phyloP scores from a whole-genome alignment of 225 moss, liverwort and hornwort species.

The Lunularia cruciata region DNA sequence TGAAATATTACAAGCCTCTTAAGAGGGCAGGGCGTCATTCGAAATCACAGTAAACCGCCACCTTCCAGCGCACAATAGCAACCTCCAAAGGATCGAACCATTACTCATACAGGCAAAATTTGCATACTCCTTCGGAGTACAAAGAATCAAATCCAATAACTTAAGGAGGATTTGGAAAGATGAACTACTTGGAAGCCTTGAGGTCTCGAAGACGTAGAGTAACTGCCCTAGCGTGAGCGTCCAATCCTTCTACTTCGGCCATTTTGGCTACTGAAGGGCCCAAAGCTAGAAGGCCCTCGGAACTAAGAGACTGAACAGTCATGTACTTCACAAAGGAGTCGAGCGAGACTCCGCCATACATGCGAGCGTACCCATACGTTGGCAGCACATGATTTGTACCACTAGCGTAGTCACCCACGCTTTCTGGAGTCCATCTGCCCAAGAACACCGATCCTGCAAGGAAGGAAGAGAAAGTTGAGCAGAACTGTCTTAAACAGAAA shows the following conservation, averaged over 20 bases:
- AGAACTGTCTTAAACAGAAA: background rate
- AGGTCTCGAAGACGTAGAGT: conserved; percentile 74
- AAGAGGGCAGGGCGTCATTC: background rate
- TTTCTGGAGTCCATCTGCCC: conserved; percentile 95
- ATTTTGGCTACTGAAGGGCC: conserved; percentile 86
- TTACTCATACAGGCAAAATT: conserved; percentile 16
- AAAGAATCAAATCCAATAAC: background rate
- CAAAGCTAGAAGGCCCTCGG: conserved; percentile 65
- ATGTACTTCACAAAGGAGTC: conserved; percentile 97
- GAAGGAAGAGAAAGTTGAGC: background rate
- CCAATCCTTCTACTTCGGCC: conserved; percentile 92
- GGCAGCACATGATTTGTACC: conserved; percentile 98
- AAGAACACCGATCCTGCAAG: conserved; percentile 90
- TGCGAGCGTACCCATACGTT: conserved; percentile 93
- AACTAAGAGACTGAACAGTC: conserved; percentile 86
- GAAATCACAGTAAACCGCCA: background rate
- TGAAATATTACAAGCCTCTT: background rate
- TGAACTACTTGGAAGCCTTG: background rate
- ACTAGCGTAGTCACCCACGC: conserved; percentile 97
- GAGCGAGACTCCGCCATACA: conserved; percentile 97
- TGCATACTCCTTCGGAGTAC: conserved; percentile 23
- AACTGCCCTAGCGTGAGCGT: conserved; percentile 92
- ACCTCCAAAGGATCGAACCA: background rate
- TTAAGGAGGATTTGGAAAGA: background rate
- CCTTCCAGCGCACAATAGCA: background rate